Evolutionary conservation across 1,284 basidiomycete species (phyloP), one percentile per base, ranked within the genome.

Genomic region (Naganishia albida): DNA sequence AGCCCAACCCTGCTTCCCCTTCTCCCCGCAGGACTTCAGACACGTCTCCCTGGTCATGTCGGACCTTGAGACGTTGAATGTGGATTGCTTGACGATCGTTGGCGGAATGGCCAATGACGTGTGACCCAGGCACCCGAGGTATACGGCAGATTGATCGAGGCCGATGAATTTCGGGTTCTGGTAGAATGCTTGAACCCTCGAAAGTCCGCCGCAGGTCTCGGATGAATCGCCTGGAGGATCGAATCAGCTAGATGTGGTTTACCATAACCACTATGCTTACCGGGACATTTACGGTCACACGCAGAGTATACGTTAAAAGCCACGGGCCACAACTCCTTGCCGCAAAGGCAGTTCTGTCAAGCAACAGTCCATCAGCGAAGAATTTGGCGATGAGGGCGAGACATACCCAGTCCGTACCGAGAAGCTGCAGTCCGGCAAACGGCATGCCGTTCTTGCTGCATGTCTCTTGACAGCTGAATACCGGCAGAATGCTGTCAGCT

Each of bases 381-480:
- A 25, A 52, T 8, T n/a, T 3, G 16, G 2, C 7, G 2, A 42
- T 20, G 43, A 20, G 7, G 44, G n/a, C 18, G 3, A 6, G 34
- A 60, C 57, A 23, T 28, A 49, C 57, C 20, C 39, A 60, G 34
- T 49, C 39, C 3, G 57, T n/a, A 10, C 60, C 60, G 15, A 52
- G 26, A 18, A 43, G n/a, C 40, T 63, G 38, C n/a, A 63, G 28
- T 7, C 60, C 60, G 8, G 60, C 60, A 25, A 63, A 63, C 10
- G 60, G 60, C 49, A 52, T 52, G 8, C 39, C 39, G 30, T 63
- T 63, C 26, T 63, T 52, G 48, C 60, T 63, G 23, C 60, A 63
- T n/a, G 34, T 46, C 23, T 52, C 43, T 26, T 60, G 57, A 50
- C 57, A 60, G 38, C 57, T 60, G 34, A 8, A 20, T 16, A 39